Base-by-base conservation (phyloP, 164 flowering plant species). In the Kingdonia uniflora region DNA sequence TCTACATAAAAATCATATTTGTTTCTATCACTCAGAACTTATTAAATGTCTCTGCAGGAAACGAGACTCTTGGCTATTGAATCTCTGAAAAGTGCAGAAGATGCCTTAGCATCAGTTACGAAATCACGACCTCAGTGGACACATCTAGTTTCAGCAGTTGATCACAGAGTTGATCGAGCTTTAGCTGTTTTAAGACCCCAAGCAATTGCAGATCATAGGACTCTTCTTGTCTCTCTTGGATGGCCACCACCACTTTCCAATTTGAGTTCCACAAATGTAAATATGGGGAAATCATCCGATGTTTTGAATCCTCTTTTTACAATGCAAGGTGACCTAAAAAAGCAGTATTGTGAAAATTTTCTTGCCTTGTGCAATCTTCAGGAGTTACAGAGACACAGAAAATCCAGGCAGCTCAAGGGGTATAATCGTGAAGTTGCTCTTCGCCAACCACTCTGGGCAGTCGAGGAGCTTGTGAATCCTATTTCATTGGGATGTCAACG, bases 391-490 rank as follows among this genome's bases (percentile, higher is more conserved):
- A 74, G 75, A 24, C 74, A 49, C 51, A 77, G 97, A 66, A 94
- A 78, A 62, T 69, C 74, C 50, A 75, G 99, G 54, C 96, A 85
- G 62, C 95, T 94, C 21, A 74, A 68, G 63, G 95, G 90, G 42
- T 72, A 66, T 60, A 64, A 80, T 44, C 59, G 61, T 39, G 74
- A 74, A 61, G 49, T 69, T 44, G 65, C 84, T 72, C 51, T 80
- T 40, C 74, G 65, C 47, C 96, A 87, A 68, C 95, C 96, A 21
- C 88, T 94, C 64, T 94, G 99, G 99, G 88, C 76, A 37, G 75
- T 94, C 49, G 97, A 94, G 66, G 99, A 94, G 71, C 96, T 94
- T 66, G 99, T 85, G 29, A 85, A 76, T 65, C 96, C 99, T 55
- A 47, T 94, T 40, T 75, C 84, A 35, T 50, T 89, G 66, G 82